Evolutionary conservation across 2,329 filamentous ascomycete species (phyloP), one percentile per base, ranked within the genome.

Genomic region (Delphinella strobiligena): DNA sequence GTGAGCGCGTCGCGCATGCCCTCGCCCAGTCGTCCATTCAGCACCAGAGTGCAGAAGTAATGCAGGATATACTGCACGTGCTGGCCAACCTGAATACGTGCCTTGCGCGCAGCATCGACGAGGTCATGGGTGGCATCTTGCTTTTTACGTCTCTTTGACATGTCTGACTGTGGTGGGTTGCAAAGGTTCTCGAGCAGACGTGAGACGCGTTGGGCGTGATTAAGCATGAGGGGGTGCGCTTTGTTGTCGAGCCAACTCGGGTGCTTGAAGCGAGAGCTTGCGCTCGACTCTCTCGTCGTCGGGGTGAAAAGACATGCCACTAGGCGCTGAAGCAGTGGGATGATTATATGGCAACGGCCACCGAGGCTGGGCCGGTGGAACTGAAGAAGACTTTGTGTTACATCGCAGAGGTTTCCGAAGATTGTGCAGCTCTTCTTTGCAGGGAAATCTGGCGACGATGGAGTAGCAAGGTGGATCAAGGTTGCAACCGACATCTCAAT

Each of bases 111-210:
- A 42, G 73, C 68, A 45, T 80, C 75, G 18, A 69, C 70, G 18
- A 80, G 65, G 1, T 61, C 61, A 42, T 60, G 59, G 5, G 63
- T 61, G 7, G 22, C 7, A 12, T 27, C 22, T 27, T 27, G 7
- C 12, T 12, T 27, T 7, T 12, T 12, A 27, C 22, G 22, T 7
- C 22, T 27, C 22, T 27, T 27, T 11, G 67, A 60, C 4, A 75
- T 68, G 2, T 71, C 67, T 0, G 71, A 73, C 34, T 73, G 67
- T 1, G 75, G 74, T 0, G 76, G 76, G 38, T 75, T 73, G 59
- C 72, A 76, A 37, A 80, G 66, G 0, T 72, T 68, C n/a, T 69
- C 69, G 16, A 80, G 63, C 7, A 79, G 58, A 8, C 72, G 68
- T 1, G 71, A 64, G 47, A 69, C 74, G 31, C 67, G 61, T 1